Conservation (phyloP, 148 eudicot species). For the Cornus kousa region DNA sequence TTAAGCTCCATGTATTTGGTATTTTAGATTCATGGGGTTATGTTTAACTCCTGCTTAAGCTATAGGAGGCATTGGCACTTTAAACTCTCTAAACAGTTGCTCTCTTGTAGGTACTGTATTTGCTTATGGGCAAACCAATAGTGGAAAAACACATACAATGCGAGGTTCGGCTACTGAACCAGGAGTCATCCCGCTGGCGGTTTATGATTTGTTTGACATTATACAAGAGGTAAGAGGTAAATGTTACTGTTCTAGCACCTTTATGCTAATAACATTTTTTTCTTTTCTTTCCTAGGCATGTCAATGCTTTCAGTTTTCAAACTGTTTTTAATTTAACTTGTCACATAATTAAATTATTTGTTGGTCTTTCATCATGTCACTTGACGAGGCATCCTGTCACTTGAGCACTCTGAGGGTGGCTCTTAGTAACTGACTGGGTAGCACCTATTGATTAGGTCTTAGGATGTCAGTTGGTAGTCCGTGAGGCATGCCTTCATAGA, state of each 20-base stretch:
- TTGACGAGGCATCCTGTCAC: not conserved
- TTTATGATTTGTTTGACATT: constrained; percentile 62
- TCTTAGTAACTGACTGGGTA: not conserved
- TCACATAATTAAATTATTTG: not conserved
- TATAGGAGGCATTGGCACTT: too few species aligned
- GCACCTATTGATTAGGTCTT: not conserved
- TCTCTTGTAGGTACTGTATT: constrained; percentile 80
- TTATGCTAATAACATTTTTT: not conserved
- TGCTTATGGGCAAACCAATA: constrained; percentile 96
- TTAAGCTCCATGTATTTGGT: too few species aligned
- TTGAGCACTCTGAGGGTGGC: not conserved
- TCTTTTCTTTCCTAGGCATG: not conserved
- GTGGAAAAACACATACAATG: constrained; percentile 99
- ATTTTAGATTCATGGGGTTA: too few species aligned
- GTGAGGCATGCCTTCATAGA: too few species aligned
- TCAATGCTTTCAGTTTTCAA: not conserved
- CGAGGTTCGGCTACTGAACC: constrained; percentile 79
- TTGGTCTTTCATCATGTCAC: not conserved
- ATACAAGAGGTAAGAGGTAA: constrained; percentile 93
- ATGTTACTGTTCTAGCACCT: not conserved
- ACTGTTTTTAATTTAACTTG: not conserved
- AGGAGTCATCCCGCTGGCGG: constrained; percentile 93
- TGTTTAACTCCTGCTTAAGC: too few species aligned
- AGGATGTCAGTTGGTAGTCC: not conserved
- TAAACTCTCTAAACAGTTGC: not conserved